Conservation (phyloP, 2,329 filamentous ascomycete genomes). For the Penicillium sp. region DNA sequence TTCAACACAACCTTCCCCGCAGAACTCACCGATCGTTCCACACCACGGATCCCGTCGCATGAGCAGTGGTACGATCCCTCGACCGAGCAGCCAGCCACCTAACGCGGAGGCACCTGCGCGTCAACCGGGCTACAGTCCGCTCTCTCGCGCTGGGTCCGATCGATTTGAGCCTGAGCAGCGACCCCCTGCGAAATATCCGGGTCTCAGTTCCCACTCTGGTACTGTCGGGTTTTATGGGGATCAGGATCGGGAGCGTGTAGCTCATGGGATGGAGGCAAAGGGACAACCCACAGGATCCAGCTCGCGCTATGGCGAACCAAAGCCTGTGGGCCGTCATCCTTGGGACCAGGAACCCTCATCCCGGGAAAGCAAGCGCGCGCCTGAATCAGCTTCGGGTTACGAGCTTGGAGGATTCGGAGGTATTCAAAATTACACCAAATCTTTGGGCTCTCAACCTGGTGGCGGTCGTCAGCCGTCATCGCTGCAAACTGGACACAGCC, state of each 20-base stretch:
- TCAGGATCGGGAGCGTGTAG: slow-evolving; percentile 28
- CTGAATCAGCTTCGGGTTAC: slow-evolving; percentile 34
- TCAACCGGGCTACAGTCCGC: slow-evolving; percentile 37
- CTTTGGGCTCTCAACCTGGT: slow-evolving; percentile 40
- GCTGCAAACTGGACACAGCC: slow-evolving; percentile 34
- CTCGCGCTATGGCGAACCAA: slow-evolving; percentile 35
- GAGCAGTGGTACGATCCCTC: slow-evolving; percentile 45
- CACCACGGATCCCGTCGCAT: slow-evolving; percentile 41
- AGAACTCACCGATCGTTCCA: slow-evolving; percentile 35
- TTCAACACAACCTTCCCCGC: slow-evolving; percentile 36
- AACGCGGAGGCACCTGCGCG: slow-evolving; percentile 36
- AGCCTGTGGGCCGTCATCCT: slow-evolving; percentile 29
- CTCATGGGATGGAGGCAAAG: slow-evolving; percentile 34
- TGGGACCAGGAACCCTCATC: slow-evolving; percentile 42
- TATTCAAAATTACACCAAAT: slow-evolving; percentile 44
- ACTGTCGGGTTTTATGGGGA: slow-evolving; percentile 35
- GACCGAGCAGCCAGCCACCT: slow-evolving; percentile 44
- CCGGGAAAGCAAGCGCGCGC: slow-evolving; percentile 37
- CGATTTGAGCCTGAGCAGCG: slow-evolving; percentile 27
- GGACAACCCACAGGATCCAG: slow-evolving; percentile 24
- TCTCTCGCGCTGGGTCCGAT: slow-evolving; percentile 31
- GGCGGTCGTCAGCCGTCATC: slow-evolving; percentile 35
- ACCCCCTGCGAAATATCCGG: slow-evolving; percentile 30
- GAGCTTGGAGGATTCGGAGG: slow-evolving; percentile 43
- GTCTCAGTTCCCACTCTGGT: slow-evolving; percentile 27